Percentiles rank a stretch among this genome's conserved stretches.
These are phyloP conservation scores for Eragrostis curvula DNA, from an alignment of 176 grass and related monocot species.

Conservation along the genomic window DNA sequence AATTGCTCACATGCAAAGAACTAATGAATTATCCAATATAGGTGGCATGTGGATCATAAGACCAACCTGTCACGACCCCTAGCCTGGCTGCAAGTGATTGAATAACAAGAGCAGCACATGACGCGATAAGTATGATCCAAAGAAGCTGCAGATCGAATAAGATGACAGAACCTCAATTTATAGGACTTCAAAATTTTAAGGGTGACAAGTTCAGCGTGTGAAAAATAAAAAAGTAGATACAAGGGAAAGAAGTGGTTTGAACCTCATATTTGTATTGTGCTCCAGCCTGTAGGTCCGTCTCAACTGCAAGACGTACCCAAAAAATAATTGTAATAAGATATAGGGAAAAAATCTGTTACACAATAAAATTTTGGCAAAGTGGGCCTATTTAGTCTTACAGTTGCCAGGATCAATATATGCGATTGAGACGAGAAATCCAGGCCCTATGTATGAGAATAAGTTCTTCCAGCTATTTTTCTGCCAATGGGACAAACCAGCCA, in stretches of 20 bases:
- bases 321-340: neutral
- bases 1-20: constrained; percentile 12
- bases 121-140: constrained; percentile 97
- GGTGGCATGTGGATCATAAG: constrained; percentile 7
- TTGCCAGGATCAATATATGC: constrained; percentile 99
- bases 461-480: constrained; percentile 97
- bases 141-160: constrained; percentile 66
- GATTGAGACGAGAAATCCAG: constrained; percentile 96
- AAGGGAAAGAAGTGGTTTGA: constrained; percentile 18
- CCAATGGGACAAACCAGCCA: constrained; percentile 29
- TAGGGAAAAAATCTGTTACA: constrained; percentile 8
- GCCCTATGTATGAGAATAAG: constrained; percentile 88
- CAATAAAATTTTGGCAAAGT: constrained; percentile 9
- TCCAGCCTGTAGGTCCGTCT: constrained; percentile 94
- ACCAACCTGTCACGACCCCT: constrained; percentile 91
- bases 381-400: constrained; percentile 60
- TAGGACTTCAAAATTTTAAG: neutral
- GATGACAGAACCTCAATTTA: neutral
- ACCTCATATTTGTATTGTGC: constrained; percentile 97
- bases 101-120: constrained; percentile 95
- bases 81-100: constrained; percentile 94
- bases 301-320: constrained; percentile 58
- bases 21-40: constrained; percentile 24
- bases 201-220: neutral
- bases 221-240: constrained; percentile 5